Percentiles rank a stretch among this genome's conserved stretches.
Conservation (phyloP, 352 stramenopile species). For the Phytophthora crassamura region DNA sequence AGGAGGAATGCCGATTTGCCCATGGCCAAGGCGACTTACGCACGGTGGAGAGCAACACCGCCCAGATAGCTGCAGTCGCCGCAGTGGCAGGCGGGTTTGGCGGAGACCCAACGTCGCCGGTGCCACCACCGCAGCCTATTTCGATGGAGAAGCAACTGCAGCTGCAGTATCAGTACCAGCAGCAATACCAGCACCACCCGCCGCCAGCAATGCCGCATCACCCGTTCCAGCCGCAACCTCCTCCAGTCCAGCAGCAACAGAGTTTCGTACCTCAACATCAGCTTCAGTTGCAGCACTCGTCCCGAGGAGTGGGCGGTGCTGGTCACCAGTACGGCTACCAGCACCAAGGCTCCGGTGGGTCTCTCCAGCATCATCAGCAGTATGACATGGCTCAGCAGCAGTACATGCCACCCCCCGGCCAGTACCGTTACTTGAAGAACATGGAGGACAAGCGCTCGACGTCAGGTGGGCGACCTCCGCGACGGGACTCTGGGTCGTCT, state of each 20-base stretch:
- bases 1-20: slow-evolving; percentile 89
- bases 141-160: slow-evolving; percentile 63
- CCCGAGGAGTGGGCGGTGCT: slow-evolving; percentile 21
- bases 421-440: slow-evolving; percentile 75
- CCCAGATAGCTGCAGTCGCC: slow-evolving; percentile 56
- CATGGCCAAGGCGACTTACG: slow-evolving; percentile 82
- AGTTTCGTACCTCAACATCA: slow-evolving; percentile 51
- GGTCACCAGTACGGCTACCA: slow-evolving; percentile 41
- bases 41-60: slow-evolving; percentile 86
- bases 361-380: slow-evolving; percentile 8
- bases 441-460: slow-evolving; percentile 68
- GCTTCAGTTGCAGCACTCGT: slow-evolving; percentile 42
- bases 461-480: slow-evolving; percentile 32
- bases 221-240: slow-evolving; percentile 37
- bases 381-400: slow-evolving; percentile 47
- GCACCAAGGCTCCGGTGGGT: slow-evolving; percentile 26
- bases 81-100: slow-evolving; percentile 29
- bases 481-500: slow-evolving; percentile 65
- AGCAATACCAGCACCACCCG: slow-evolving; percentile 57
- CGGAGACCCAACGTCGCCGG: slow-evolving; percentile 32
- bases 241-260: slow-evolving; percentile 38
- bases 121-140: slow-evolving; percentile 30
- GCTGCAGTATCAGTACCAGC: slow-evolving; percentile 71
- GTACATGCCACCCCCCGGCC: slow-evolving; percentile 41
- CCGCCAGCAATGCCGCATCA: slow-evolving; percentile 47